Evolutionary conservation across 108 stramenopile species (phyloP).

Genomic region (Nitzschia sp.): DNA sequence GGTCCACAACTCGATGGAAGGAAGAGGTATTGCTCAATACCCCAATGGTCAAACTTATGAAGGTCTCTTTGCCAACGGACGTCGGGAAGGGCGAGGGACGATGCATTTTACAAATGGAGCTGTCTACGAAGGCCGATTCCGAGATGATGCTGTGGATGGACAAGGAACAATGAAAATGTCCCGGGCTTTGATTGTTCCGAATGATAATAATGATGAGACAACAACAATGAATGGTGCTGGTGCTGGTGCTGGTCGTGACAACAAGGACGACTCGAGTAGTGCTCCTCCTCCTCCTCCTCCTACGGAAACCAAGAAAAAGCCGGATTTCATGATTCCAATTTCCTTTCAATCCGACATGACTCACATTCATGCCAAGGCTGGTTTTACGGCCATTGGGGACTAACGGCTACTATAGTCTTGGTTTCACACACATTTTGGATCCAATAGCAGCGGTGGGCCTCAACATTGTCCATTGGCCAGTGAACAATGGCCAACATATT

Average conservation of each 20-base stretch:
- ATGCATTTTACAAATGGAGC: slow-evolving; percentile 83
- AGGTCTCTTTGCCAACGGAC: slow-evolving; percentile 74
- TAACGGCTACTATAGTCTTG: too few species aligned
- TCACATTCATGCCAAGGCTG: slow-evolving; percentile 81
- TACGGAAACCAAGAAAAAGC: slow-evolving; percentile 42
- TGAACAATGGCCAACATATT: too few species aligned
- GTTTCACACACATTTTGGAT: too few species aligned
- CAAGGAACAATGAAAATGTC: slow-evolving; percentile 90
- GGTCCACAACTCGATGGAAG: slow-evolving; percentile 89
- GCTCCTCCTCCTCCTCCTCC: too few species aligned
- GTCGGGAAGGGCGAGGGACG: slow-evolving; percentile 88
- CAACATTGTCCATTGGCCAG: too few species aligned
- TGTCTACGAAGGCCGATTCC: slow-evolving; percentile 89
- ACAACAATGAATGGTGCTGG: not conserved
- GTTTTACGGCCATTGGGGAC: slow-evolving; percentile 75
- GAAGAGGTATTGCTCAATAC: slow-evolving; percentile 77
- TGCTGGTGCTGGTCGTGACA: not conserved
- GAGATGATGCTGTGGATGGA: slow-evolving; percentile 89
- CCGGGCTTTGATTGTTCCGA: slow-evolving; percentile 59
- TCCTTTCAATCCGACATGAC: slow-evolving; percentile 86
- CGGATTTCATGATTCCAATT: slow-evolving; percentile 87
- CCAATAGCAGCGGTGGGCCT: too few species aligned
- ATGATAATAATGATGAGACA: slow-evolving; percentile 20
- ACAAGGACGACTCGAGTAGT: slow-evolving; percentile 2
- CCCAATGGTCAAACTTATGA: slow-evolving; percentile 88